These are phyloP conservation scores for Periconia macrospinosa DNA, from an alignment of 2,329 filamentous ascomycete species.

Conservation along the genomic window DNA sequence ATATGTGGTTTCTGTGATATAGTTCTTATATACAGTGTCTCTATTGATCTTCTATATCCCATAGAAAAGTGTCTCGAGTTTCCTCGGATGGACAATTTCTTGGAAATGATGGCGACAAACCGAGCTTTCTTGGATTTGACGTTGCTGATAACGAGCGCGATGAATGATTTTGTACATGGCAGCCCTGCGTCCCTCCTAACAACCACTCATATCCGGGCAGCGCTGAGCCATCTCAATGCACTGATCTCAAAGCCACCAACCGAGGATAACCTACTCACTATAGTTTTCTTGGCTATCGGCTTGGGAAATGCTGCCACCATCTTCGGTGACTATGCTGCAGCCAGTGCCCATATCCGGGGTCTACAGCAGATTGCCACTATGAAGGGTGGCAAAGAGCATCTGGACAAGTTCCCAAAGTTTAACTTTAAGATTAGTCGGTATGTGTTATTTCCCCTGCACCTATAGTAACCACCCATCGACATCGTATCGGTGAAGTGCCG, in stretches of 20 bases:
- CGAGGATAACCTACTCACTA: neutral
- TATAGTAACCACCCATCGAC: neutral
- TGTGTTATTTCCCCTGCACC: neutral
- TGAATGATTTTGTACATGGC: slow-evolving; percentile 5
- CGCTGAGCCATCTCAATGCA: neutral
- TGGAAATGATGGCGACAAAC: neutral
- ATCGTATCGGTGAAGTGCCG: neutral
- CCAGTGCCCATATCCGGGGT: slow-evolving; percentile 4
- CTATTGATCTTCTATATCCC: neutral
- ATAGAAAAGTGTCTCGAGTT: slow-evolving; percentile 2
- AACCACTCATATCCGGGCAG: neutral
- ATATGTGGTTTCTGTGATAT: neutral
- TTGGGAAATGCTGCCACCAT: slow-evolving; percentile 2
- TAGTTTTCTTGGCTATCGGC: slow-evolving; percentile 4
- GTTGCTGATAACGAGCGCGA: slow-evolving; percentile 1
- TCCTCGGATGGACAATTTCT: neutral
- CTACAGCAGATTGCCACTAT: slow-evolving; percentile 3
- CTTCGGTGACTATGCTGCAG: slow-evolving; percentile 5
- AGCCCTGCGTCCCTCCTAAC: slow-evolving; percentile 1
- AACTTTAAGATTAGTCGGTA: slow-evolving; percentile 11
- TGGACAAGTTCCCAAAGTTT: slow-evolving; percentile 3
- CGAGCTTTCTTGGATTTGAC: neutral
- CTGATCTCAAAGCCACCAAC: neutral
- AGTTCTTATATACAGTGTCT: slow-evolving; percentile 2
- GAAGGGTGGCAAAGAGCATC: slow-evolving; percentile 3